Evolutionary conservation across 2,329 filamentous ascomycete species (phyloP).

Genomic region (Arthrocladium fulminans): DNA sequence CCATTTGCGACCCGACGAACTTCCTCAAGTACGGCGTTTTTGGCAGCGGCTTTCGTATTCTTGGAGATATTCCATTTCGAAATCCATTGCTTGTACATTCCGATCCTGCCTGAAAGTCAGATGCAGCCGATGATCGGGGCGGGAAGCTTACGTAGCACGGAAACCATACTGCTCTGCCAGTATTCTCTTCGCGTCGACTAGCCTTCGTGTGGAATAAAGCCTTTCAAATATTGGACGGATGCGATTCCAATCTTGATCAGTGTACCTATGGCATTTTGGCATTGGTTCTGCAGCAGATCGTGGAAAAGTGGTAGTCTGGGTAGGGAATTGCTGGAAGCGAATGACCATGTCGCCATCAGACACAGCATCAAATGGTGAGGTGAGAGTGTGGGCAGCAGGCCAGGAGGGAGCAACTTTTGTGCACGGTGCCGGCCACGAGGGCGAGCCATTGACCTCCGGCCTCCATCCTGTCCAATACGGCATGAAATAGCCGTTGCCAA

Average conservation of each 20-base stretch:
- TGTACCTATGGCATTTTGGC: background rate
- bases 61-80: background rate
- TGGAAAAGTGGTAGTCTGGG: no score
- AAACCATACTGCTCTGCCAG: background rate
- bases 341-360: no score
- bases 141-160: background rate
- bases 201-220: background rate
- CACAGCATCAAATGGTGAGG: no score
- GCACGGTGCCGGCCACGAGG: no score
- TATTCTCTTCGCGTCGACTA: background rate
- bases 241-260: background rate
- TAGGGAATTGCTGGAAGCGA: no score
- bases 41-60: background rate
- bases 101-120: background rate
- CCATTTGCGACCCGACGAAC: background rate
- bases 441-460: no score
- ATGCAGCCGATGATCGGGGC: background rate
- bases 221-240: background rate
- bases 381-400: no score
- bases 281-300: conserved; percentile 5
- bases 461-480: no score
- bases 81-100: background rate
- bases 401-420: no score
- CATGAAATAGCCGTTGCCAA: no score
- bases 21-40: background rate